Evolutionary conservation across 768 basidiomycete species (phyloP), one percentile per base, ranked within the genome.

Genomic region (Chalciporus pseudorubinellus): DNA sequence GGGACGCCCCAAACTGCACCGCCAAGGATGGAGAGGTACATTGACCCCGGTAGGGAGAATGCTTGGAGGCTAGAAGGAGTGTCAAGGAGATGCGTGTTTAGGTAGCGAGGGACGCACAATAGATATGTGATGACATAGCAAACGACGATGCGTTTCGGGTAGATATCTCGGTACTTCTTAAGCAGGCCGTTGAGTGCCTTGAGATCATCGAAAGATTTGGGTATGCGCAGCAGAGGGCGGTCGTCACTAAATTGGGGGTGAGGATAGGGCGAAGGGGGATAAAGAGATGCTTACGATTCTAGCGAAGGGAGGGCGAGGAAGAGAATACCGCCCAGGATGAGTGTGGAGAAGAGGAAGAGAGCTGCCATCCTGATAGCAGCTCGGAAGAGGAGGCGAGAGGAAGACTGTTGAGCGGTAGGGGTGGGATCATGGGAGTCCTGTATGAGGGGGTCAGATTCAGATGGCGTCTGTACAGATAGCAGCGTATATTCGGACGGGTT

Each of bases 11-110:
- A 98, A 4, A 97, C 89, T 1, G 95, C 95, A 29, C 95, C 95
- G 18, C 90, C 94, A 12, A 98, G 83, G 62, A 98, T 97, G 47
- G 93, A 93, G 43, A 98, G 82, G 66, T 98, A 98, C 94, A 98
- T 95, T 39, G 93, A 95, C 1, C 95, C 95, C 0, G 95, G 95
- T 13, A 98, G 79, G 7, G 94, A 95, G 72, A 98, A 98, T 0
- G 93, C 92, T 76, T 98, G 95, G 7, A 98, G 77, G 72, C 94
- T 95, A 63, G 19, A 11, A 21, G 19, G 39, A 40, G 56, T 58
- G 50, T 43, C 16, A 53, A 63, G 50, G n/a, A 29, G 26, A 20
- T 24, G 46, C 14, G 4, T 14, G 20, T 43, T 21, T n/a, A 39
- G 42, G 44, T 29, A 56, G 10, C 56, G 49, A 29, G 46, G 46